Conservation (phyloP, 1,139 yeast genomes). For the Arxiozyma bovina region DNA sequence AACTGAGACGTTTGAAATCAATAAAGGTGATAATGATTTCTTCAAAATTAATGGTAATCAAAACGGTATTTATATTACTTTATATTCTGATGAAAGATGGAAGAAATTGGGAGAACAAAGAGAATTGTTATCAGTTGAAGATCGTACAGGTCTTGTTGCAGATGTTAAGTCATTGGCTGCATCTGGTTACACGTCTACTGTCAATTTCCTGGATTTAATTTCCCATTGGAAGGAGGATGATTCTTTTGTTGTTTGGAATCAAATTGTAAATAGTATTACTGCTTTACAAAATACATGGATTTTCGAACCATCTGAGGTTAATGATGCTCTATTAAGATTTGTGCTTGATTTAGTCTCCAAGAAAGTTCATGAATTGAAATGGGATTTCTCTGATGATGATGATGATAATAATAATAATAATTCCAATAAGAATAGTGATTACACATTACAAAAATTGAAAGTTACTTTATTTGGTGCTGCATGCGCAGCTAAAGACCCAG, state of each 20-base stretch:
- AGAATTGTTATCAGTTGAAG: conserved; percentile 67
- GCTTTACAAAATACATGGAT: conserved; percentile 58
- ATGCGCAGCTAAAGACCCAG: conserved; percentile 48
- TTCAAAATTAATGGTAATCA: conserved; percentile 77
- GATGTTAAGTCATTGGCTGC: conserved; percentile 69
- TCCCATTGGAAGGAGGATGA: conserved; percentile 60
- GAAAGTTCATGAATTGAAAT: conserved; percentile 57
- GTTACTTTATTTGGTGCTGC: conserved; percentile 65
- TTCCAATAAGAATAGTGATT: not conserved
- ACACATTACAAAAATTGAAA: conserved; percentile 69
- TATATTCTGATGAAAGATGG: conserved; percentile 69
- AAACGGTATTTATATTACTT: conserved; percentile 74
- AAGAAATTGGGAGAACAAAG: conserved; percentile 65
- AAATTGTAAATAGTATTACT: conserved; percentile 48
- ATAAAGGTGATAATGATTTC: conserved; percentile 35
- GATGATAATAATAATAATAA: too few relatives aligned
- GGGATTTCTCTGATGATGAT: conserved; percentile 57
- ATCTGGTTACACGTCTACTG: conserved; percentile 64
- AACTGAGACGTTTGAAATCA: conserved; percentile 40
- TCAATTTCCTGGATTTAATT: conserved; percentile 54
- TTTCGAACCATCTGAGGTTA: conserved; percentile 52
- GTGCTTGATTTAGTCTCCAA: conserved; percentile 50
- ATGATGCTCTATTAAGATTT: conserved; percentile 51
- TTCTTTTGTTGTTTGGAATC: conserved; percentile 73
- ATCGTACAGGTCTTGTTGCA: conserved; percentile 77